These are phyloP conservation scores for Ogataea populi-albae DNA, from an alignment of 805 yeast species.

Conservation along the genomic window DNA sequence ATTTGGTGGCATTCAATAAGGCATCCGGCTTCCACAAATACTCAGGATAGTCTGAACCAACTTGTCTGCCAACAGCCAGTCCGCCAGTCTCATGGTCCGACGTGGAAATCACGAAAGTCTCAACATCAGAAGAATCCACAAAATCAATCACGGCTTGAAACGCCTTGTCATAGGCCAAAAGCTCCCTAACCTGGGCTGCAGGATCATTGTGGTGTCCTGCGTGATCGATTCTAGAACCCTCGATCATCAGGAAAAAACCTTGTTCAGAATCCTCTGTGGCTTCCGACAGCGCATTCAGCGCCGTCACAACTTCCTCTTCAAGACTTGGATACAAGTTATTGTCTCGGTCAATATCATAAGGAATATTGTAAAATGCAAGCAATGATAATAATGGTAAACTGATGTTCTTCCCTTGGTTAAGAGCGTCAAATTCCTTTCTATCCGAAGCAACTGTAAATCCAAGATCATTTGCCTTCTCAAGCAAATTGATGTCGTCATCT, in stretches of 20 bases:
- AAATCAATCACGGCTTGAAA: slow-evolving; percentile 71
- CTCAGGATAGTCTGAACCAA: slow-evolving; percentile 69
- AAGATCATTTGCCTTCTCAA: slow-evolving; percentile 54
- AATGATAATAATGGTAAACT: slow-evolving; percentile 73
- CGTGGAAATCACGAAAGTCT: slow-evolving; percentile 76
- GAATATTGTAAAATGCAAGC: slow-evolving; percentile 74
- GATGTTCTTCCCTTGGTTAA: slow-evolving; percentile 59
- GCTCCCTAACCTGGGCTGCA: slow-evolving; percentile 90
- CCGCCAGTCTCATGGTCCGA: slow-evolving; percentile 98
- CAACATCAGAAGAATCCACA: slow-evolving; percentile 65
- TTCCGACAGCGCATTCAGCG: slow-evolving; percentile 61
- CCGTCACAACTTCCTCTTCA: slow-evolving; percentile 74
- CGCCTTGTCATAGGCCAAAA: slow-evolving; percentile 81
- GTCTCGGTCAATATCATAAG: slow-evolving; percentile 79
- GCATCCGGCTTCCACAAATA: slow-evolving; percentile 86
- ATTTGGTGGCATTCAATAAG: slow-evolving; percentile 63
- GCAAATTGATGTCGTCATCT: slow-evolving; percentile 63
- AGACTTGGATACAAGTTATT: slow-evolving; percentile 64
- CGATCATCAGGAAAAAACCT: slow-evolving; percentile 84
- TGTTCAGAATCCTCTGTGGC: slow-evolving; percentile 71
- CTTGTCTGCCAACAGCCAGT: slow-evolving; percentile 79
- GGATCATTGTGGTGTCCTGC: slow-evolving; percentile 95
- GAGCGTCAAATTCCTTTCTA: slow-evolving; percentile 55
- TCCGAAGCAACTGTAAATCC: slow-evolving; percentile 69
- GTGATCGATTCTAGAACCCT: slow-evolving; percentile 93